These are phyloP conservation scores for Crithidia expoeki DNA, from an alignment of 208 protist genomes.

Conservation along the genomic window DNA sequence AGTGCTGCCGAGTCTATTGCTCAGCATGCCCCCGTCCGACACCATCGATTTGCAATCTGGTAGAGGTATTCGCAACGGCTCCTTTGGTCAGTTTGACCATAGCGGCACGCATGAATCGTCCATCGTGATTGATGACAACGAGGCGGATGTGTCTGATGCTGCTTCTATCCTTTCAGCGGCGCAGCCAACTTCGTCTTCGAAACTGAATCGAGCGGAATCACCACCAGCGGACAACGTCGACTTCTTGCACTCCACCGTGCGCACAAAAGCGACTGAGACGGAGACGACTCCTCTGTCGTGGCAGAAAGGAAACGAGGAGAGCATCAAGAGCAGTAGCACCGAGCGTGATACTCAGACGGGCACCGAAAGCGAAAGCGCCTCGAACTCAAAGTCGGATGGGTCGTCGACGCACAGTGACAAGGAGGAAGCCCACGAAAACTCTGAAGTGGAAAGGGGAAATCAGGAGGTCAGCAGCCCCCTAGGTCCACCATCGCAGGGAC, in stretches of 20 bases:
- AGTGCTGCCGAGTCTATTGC: neutral
- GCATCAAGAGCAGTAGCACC: neutral
- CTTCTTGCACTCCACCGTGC: neutral
- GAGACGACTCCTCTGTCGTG: neutral
- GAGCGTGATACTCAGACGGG: neutral
- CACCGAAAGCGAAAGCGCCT: too few relatives aligned
- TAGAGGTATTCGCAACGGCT: neutral
- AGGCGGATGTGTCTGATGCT: neutral
- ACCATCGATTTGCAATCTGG: neutral
- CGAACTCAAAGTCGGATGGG: too few relatives aligned
- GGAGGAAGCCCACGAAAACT: neutral
- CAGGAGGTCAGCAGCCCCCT: neutral
- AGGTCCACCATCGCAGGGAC: neutral
- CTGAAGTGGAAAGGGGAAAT: neutral
- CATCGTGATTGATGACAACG: neutral
- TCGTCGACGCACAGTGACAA: neutral
- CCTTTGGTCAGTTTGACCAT: neutral
- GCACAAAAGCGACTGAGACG: neutral
- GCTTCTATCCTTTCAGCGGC: neutral
- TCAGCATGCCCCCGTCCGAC: neutral
- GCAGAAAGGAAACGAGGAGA: neutral
- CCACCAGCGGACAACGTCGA: slow-evolving; percentile 2
- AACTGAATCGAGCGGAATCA: neutral
- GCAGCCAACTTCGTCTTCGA: too few relatives aligned
- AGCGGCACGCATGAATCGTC: neutral